Evolutionary conservation across 352 stramenopile species (phyloP), one percentile per base, ranked within the genome.

Genomic region (Phytophthora macrochlamydospora): DNA sequence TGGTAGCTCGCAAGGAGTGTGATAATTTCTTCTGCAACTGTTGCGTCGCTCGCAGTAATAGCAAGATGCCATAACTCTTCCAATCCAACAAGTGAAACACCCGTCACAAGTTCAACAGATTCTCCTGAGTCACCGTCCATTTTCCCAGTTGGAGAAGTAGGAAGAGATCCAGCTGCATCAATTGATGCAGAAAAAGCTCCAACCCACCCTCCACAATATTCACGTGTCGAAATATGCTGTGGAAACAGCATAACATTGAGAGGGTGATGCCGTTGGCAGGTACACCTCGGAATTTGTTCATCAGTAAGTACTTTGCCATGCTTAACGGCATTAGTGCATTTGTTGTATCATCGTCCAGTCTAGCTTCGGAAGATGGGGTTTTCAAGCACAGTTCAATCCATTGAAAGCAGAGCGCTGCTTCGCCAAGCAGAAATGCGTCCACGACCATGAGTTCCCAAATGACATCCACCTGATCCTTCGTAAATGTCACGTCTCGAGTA

Each of bases 301-400:
- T 62, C 45, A 90, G 13, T 43, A 88, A 28, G 64, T 73, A 68
- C 28, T 74, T 50, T 11, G 71, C 49, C 12, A 85, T 69, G 1
- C 55, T 40, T 0, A 62, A 35, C 3, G 71, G 60, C 45, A 87
- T 62, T 24, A 87, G 51, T 32, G 63, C 49, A 3, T 2, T 5
- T 29, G 18, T 28, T 35, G 32, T 50, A 4, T 65, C 50, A 12
- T 31, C 42, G 2, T 59, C 53, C 7, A 33, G 31, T 2, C 54
- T 56, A 7, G 4, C 48, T 33, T 7, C 1, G 48, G 13, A 33
- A 29, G 24, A 2, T 57, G 69, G 51, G 4, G 79, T 76, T 12
- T 75, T 81, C 59, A 87, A 71, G 38, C 82, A 94, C 2, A 89
- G 73, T 50, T 89, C 78, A 56, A 93, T 73, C 86, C 86, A 94